Conservation (phyloP, 805 yeast species). For the Teunomyces gatunensis region DNA sequence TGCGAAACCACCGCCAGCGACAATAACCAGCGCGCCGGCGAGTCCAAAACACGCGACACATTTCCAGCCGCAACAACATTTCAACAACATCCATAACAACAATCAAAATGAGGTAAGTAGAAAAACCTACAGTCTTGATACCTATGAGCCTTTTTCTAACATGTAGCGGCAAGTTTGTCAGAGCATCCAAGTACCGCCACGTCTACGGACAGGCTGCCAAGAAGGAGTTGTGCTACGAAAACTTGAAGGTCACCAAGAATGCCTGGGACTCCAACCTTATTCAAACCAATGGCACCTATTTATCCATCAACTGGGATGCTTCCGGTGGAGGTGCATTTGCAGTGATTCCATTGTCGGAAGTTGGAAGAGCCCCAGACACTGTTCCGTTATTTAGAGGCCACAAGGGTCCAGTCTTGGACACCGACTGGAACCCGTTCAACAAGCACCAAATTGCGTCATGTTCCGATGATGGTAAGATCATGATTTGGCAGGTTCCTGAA, state of each 20-base stretch:
- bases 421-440: slow-evolving; percentile 92
- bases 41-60: no score
- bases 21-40: background rate
- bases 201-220: slow-evolving; percentile 85
- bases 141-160: slow-evolving; percentile 7
- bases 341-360: slow-evolving; percentile 79
- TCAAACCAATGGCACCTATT: slow-evolving; percentile 79
- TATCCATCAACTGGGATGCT: slow-evolving; percentile 88
- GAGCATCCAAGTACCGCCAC: slow-evolving; percentile 96
- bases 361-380: slow-evolving; percentile 90
- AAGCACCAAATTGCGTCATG: slow-evolving; percentile 45
- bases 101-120: slow-evolving; percentile 3
- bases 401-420: slow-evolving; percentile 91
- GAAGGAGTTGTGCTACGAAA: slow-evolving; percentile 71
- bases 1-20: background rate
- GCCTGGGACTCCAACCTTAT: slow-evolving; percentile 96
- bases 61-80: background rate
- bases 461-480: slow-evolving; percentile 50
- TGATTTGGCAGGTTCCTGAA: slow-evolving; percentile 85
- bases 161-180: slow-evolving; percentile 80
- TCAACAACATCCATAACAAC: background rate
- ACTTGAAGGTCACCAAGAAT: slow-evolving; percentile 75
- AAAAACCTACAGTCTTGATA: background rate
- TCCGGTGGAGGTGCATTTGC: slow-evolving; percentile 99
- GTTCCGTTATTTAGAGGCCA: slow-evolving; percentile 95